Base-by-base conservation (phyloP, 331 rosid species). In the Stylosanthes scabra region DNA sequence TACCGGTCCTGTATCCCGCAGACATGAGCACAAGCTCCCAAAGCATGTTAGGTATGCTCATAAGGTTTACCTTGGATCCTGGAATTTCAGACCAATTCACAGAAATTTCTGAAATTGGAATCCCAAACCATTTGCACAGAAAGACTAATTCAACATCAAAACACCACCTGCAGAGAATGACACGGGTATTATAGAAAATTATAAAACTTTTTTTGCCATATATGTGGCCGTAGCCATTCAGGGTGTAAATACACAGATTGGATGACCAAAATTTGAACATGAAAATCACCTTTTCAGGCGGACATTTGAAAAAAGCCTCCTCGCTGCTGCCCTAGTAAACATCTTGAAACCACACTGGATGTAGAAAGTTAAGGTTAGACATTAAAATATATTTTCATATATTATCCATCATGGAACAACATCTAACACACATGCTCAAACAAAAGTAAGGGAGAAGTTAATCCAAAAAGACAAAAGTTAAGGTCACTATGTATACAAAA, bases 41-140 rank as follows among this genome's bases (percentile, higher is more conserved):
- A 62, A 94, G 97, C 97, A 94, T 94, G 90, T 89, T 91, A 10
- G 92, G 96, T 61, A 91, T 94, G 79, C 99, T 94, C 80, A 88
- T 66, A 8, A 81, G 95, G 52, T 87, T 89, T 84, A 94, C 91
- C 90, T 94, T 94, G 12, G 99, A 94, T 71, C 99, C 99, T 15
- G 99, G 97, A 79, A 94, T 94, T 81, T 94, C 99, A 12, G 90
- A 85, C 98, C 99, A 94, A 78, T 80, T 94, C 77, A 94, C 99
- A 52, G 99, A 91, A 68, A 90, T 86, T 82, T 94, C 99, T 14
- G 85, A 71, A 80, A 94, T 79, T 31, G 89, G 91, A 64, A 94
- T 89, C 65, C 67, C n/a, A 81, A 94, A 91, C 86, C 87, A 58
- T 71, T 88, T 89, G 82, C 95, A 84, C 9, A 94, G 84, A 77